Base-by-base conservation (phyloP, 306 rosid species). In the Pachyrhizus erosus region DNA sequence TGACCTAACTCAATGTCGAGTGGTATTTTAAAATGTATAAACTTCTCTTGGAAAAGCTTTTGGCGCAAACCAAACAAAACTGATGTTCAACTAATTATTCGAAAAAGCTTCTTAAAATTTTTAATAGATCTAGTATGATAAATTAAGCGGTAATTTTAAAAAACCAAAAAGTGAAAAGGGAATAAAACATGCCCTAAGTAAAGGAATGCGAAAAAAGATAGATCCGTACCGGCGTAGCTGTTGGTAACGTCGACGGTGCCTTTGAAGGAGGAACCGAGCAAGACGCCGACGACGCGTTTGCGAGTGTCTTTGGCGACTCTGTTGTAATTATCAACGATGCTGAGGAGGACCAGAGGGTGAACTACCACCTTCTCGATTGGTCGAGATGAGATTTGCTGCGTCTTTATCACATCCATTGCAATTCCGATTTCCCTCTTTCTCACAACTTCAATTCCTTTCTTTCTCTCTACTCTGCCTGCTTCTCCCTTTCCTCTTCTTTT, bases 301-400 rank as follows among this genome's bases (percentile, higher is more conserved):
- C 94, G 91, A 7, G 98, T 87, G 87, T 94, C 94, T 51, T 89
- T 92, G 27, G 97, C 98, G 48, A 94, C 98, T 31, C 97, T 88
- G 76, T 91, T 91, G 91, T 90, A 92, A 90, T 94, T 91, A 71
- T 94, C 98, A 76, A 92, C 97, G 88, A 94, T 91, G 88, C 98
- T 92, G 46, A 94, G 97, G 14, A 94, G 78, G 29, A 94, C 97
- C 10, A 94, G 82, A 0, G 98, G 97, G 77, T 94, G 98, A 34
- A 94, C 94, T 33, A 94, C 86, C 20, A 94, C 97, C 84, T 92
- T 94, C 91, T 94, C 97, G 37, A 94, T 85, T 6, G 91, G 83
- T n/a, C 92, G 81, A 20, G 88, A 84, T 0, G 94, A 92, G 18
- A 94, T 86, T 86, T 94, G 95, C 87, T 90, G 98, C 64, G 95